Evolutionary conservation across 1,139 yeast genomes (phyloP).

Genomic region (Taphrina deformans): DNA sequence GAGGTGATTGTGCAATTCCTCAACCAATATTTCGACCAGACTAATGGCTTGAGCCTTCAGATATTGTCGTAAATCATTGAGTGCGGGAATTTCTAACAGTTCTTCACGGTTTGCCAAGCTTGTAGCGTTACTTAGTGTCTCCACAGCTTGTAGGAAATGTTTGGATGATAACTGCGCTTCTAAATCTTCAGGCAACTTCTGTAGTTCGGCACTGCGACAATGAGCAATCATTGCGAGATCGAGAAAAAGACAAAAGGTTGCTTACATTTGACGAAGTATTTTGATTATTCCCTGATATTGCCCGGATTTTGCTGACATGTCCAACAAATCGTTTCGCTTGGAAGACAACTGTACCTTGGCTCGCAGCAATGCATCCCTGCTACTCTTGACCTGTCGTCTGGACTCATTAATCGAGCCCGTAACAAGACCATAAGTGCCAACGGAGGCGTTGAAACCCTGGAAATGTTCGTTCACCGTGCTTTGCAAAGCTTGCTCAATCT

Average conservation of each 20-base stretch:
- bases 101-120: slow-evolving; percentile 59
- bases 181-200: slow-evolving; percentile 60
- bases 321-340: slow-evolving; percentile 59
- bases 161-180: slow-evolving; percentile 68
- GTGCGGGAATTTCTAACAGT: slow-evolving; percentile 54
- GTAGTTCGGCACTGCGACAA: slow-evolving; percentile 58
- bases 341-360: slow-evolving; percentile 58
- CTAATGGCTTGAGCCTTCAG: slow-evolving; percentile 32
- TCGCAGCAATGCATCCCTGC: slow-evolving; percentile 54
- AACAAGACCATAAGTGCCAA: slow-evolving; percentile 70
- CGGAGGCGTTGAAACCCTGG: slow-evolving; percentile 78
- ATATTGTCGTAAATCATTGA: slow-evolving; percentile 35
- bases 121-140: slow-evolving; percentile 59
- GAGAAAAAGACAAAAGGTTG: too few relatives aligned
- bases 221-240: too few relatives aligned
- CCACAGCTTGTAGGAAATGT: slow-evolving; percentile 69
- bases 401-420: slow-evolving; percentile 59
- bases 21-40: slow-evolving; percentile 59
- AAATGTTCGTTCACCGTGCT: slow-evolving; percentile 72
- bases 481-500: slow-evolving; percentile 61
- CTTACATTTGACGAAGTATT: slow-evolving; percentile 51
- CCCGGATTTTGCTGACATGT: slow-evolving; percentile 63
- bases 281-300: slow-evolving; percentile 70
- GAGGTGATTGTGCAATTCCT: slow-evolving; percentile 71
- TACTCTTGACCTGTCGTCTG: slow-evolving; percentile 55